Evolutionary conservation across 768 basidiomycete genomes (phyloP).

Genomic region (Pluteus cervinus): DNA sequence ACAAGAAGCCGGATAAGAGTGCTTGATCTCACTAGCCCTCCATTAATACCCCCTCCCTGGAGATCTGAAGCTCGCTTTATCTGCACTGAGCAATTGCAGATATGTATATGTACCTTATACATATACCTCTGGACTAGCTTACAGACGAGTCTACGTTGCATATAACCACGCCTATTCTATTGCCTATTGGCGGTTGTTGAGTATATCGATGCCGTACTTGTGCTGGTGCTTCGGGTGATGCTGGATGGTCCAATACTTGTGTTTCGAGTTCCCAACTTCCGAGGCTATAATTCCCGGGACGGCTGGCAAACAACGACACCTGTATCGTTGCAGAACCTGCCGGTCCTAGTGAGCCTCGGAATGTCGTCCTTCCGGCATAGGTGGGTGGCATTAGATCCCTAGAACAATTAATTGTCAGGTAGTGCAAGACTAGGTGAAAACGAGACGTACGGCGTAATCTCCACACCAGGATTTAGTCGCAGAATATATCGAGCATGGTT

Average conservation of each 20-base stretch:
- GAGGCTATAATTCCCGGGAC: slow-evolving; percentile 60
- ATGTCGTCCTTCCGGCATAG: slow-evolving; percentile 64
- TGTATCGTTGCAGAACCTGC: slow-evolving; percentile 34
- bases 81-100: too few species aligned
- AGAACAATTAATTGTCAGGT: not conserved
- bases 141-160: too few species aligned
- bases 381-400: slow-evolving; percentile 33
- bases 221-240: slow-evolving; percentile 1
- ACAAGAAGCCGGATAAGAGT: slow-evolving; percentile 30
- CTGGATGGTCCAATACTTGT: slow-evolving; percentile 40
- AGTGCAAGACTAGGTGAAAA: slow-evolving; percentile 6
- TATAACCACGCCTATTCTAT: too few species aligned
- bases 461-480: slow-evolving; percentile 29
- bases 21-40: slow-evolving; percentile 17
- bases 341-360: slow-evolving; percentile 54
- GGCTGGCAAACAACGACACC: slow-evolving; percentile 52
- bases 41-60: too few species aligned
- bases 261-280: slow-evolving; percentile 68
- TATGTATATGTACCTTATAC: too few species aligned
- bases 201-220: too few species aligned
- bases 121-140: too few species aligned
- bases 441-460: slow-evolving; percentile 15
- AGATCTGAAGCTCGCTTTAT: too few species aligned
- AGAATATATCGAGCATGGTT: slow-evolving; percentile 54
- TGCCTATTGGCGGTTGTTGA: too few species aligned